phyloP scores from a whole-genome alignment of 495 filamentous ascomycete species.

The Podospora pseudoanserina region DNA sequence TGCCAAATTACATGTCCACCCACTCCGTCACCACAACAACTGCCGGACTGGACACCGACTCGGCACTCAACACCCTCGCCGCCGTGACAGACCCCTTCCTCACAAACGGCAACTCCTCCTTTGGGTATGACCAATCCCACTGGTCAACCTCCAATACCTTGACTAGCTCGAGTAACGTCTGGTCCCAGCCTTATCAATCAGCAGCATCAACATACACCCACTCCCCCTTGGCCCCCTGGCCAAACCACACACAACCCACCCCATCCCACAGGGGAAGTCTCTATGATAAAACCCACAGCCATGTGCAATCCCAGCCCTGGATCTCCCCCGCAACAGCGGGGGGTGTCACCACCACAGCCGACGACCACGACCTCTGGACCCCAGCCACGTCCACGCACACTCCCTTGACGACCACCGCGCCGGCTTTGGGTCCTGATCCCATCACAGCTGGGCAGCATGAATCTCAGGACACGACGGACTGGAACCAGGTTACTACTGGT shows the following conservation, averaged over 20 bases:
- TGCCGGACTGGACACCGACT: background rate
- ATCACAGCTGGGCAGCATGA: background rate
- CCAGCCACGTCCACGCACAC: background rate
- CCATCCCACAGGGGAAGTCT: background rate
- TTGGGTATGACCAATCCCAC: background rate
- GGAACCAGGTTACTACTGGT: background rate
- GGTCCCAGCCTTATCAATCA: background rate
- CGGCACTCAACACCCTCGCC: constrained; percentile 8
- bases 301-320: background rate
- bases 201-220: background rate
- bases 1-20: constrained; percentile 15
- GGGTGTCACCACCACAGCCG: background rate
- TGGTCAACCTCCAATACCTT: background rate
- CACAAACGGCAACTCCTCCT: constrained; percentile 10
- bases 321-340: background rate
- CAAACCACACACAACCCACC: background rate
- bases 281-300: background rate
- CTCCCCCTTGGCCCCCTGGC: background rate
- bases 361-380: background rate
- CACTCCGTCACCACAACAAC: constrained; percentile 9
- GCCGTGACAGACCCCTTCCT: constrained; percentile 28
- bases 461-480: background rate
- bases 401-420: background rate
- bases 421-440: background rate
- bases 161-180: background rate